Percentiles rank a stretch among this genome's conserved stretches.
These are phyloP conservation scores for Erodium maritimum DNA, from an alignment of 345 rosid genomes.

Conservation along the genomic window DNA sequence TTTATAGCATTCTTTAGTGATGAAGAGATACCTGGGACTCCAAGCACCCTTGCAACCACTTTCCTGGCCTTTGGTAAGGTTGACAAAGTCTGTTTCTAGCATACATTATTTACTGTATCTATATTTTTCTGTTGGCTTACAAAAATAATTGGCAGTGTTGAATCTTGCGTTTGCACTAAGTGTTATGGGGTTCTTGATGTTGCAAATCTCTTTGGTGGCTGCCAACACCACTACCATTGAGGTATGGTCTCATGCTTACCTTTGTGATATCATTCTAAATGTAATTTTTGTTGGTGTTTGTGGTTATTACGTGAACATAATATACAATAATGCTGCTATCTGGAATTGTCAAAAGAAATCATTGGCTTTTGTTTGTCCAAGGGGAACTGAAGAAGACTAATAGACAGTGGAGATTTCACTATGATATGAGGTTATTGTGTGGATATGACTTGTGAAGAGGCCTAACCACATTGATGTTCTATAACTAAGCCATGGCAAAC, in stretches of 20 bases:
- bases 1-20: conserved; percentile 87
- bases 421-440: background rate
- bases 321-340: background rate
- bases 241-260: conserved; percentile 29
- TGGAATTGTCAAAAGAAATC: background rate
- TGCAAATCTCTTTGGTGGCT: conserved; percentile 80
- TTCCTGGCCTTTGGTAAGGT: conserved; percentile 86
- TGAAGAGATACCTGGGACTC: conserved; percentile 89
- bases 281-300: background rate
- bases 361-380: background rate
- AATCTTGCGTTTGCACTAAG: conserved; percentile 93
- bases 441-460: background rate
- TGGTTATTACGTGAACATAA: background rate
- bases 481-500: too few species aligned
- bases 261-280: background rate
- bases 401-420: background rate
- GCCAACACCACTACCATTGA: conserved; percentile 93
- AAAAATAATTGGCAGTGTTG: conserved; percentile 37
- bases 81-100: conserved; percentile 1
- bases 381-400: too few species aligned
- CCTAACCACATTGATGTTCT: too few species aligned
- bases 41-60: conserved; percentile 87
- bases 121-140: background rate
- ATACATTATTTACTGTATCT: background rate
- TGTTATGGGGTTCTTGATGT: conserved; percentile 82